Evolutionary conservation across 208 protist genomes (phyloP).

Genomic region (Vickermania spadyakhi): DNA sequence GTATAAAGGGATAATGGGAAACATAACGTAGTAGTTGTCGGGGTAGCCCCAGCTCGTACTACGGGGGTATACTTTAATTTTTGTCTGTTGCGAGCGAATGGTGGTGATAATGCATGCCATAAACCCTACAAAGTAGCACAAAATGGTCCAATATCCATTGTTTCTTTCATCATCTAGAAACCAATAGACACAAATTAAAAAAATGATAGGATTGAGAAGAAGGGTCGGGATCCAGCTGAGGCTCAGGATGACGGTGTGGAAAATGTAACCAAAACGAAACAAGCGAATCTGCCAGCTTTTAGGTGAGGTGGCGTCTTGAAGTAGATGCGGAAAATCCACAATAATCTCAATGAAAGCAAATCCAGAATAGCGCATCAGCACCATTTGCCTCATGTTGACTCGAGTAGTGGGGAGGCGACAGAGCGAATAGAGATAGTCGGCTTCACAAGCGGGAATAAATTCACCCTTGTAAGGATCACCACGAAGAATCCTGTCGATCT

Average conservation of each 20-base stretch:
- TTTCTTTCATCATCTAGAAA: conserved; percentile 10
- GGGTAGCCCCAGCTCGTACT: conserved; percentile 57
- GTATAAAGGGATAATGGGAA: conserved; percentile 67
- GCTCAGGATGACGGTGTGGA: neutral
- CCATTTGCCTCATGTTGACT: conserved; percentile 52
- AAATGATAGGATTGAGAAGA: conserved; percentile 33
- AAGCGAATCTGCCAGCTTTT: neutral
- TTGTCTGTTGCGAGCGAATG: conserved; percentile 51
- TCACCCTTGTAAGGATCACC: conserved; percentile 31
- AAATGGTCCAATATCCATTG: conserved; percentile 71
- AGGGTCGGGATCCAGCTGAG: conserved; percentile 42
- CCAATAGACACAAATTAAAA: conserved; percentile 41
- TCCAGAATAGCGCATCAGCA: conserved; percentile 60
- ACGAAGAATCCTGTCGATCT: conserved; percentile 48
- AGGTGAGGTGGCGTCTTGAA: conserved; percentile 18
- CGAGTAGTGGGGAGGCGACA: conserved; percentile 40
- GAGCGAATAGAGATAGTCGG: conserved; percentile 54
- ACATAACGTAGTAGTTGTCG: conserved; percentile 48
- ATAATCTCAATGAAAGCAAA: conserved; percentile 78
- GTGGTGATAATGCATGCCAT: conserved; percentile 51
- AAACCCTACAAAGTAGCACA: conserved; percentile 64
- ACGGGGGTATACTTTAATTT: conserved; percentile 49
- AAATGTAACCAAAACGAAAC: conserved; percentile 12
- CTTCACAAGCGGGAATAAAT: conserved; percentile 31
- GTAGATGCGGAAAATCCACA: conserved; percentile 57